These are phyloP conservation scores for Murraya koenigii DNA, from an alignment of 345 rosid genomes.

Conservation along the genomic window DNA sequence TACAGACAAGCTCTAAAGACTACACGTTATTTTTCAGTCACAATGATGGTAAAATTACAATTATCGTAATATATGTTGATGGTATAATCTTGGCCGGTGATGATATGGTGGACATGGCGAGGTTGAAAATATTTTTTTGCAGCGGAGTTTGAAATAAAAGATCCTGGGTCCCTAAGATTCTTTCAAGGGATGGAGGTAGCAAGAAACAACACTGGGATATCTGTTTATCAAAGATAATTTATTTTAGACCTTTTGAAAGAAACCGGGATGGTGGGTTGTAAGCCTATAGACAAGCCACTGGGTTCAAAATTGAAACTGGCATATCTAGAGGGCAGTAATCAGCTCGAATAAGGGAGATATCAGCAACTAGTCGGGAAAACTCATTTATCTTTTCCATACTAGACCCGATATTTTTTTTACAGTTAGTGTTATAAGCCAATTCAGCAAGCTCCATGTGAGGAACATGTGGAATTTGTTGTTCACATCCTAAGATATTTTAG, in stretches of 20 bases:
- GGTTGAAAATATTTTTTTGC: not conserved
- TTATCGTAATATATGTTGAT: not conserved
- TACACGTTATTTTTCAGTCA: not conserved
- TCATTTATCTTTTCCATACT: not conserved
- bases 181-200: conserved; percentile 4
- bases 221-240: not conserved
- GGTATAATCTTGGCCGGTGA: not conserved
- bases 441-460: not conserved
- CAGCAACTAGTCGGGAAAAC: not conserved
- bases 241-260: not conserved
- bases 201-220: not conserved
- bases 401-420: not conserved
- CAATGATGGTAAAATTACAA: not conserved
- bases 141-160: not conserved
- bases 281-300: not conserved
- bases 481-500: not conserved
- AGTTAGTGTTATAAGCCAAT: not conserved
- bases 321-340: not conserved
- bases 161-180: not conserved
- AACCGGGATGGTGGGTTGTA: not conserved
- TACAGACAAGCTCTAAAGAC: not conserved
- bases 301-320: not conserved
- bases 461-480: not conserved
- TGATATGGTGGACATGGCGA: not conserved
- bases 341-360: not conserved